Conservation (phyloP, 768 basidiomycete genomes). For the Pulveroboletus frians region DNA sequence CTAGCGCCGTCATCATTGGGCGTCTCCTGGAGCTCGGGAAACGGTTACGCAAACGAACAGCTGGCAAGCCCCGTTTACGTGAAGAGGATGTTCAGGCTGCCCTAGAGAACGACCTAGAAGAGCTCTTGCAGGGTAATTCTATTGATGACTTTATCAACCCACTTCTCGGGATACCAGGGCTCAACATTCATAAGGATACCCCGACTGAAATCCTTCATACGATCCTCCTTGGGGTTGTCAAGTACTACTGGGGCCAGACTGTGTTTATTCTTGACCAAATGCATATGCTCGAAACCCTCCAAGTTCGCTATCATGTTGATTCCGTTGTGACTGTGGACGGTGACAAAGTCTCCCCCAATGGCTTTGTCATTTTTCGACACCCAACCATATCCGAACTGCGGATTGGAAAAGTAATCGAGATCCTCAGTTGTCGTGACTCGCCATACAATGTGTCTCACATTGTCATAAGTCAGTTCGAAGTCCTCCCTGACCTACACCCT, state of each 20-base stretch:
- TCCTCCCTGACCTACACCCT: too few species aligned
- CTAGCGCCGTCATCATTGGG: not conserved
- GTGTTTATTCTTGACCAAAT: not conserved
- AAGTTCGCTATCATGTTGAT: too few species aligned
- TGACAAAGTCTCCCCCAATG: too few species aligned
- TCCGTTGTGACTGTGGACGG: too few species aligned
- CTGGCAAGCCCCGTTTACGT: not conserved
- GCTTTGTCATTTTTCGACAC: too few species aligned
- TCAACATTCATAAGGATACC: conserved; percentile 2
- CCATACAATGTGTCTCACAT: too few species aligned
- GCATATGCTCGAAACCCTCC: not conserved
- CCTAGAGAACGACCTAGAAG: not conserved
- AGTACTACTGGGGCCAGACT: not conserved
- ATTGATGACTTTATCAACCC: conserved; percentile 17
- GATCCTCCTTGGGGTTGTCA: not conserved
- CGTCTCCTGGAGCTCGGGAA: not conserved
- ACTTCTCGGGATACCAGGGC: conserved; percentile 16
- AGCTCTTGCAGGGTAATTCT: not conserved
- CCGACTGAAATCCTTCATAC: not conserved
- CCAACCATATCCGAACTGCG: too few species aligned
- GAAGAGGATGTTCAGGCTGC: not conserved
- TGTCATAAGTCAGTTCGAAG: too few species aligned
- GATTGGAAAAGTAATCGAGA: too few species aligned
- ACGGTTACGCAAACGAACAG: not conserved
- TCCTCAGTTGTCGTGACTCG: too few species aligned